Conservation (phyloP, 805 yeast species). For the Saccharomycopsis schoenii region DNA sequence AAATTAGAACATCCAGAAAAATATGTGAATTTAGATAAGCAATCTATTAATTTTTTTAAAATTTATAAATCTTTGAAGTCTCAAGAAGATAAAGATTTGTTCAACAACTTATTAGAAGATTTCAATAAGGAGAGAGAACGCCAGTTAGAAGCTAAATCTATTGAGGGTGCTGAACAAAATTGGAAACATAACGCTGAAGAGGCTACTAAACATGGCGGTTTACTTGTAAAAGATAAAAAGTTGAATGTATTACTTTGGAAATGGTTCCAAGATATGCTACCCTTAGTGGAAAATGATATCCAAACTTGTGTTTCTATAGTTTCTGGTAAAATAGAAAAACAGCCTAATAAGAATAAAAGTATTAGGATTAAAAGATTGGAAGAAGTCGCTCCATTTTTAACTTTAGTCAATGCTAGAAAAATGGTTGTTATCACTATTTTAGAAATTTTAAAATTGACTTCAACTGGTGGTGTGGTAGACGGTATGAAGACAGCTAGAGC, state of each 20-base stretch:
- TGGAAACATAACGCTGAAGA: slow-evolving; percentile 82
- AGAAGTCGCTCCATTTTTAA: slow-evolving; percentile 68
- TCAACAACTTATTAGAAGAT: slow-evolving; percentile 57
- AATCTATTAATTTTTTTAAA: slow-evolving; percentile 51
- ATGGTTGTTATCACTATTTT: slow-evolving; percentile 76
- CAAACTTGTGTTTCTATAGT: slow-evolving; percentile 35
- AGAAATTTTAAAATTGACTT: slow-evolving; percentile 64
- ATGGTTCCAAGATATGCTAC: slow-evolving; percentile 73
- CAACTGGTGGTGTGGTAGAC: slow-evolving; percentile 65
- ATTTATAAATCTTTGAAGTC: slow-evolving; percentile 45
- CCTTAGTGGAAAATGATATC: slow-evolving; percentile 60
- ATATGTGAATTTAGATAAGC: slow-evolving; percentile 19
- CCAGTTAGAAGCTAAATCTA: slow-evolving; percentile 64
- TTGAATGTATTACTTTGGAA: slow-evolving; percentile 70
- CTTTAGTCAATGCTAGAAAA: slow-evolving; percentile 66
- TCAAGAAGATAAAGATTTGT: slow-evolving; percentile 38
- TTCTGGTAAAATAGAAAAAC: not conserved
- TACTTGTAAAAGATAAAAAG: slow-evolving; percentile 41
- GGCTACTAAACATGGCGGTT: slow-evolving; percentile 46
- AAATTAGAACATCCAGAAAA: slow-evolving; percentile 11
- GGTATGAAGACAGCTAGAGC: slow-evolving; percentile 83
- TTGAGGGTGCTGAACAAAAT: slow-evolving; percentile 76
- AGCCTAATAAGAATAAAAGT: not conserved
- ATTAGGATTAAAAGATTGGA: slow-evolving; percentile 32
- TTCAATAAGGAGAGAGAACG: slow-evolving; percentile 72